These are phyloP conservation scores for Scleroderma citrinum DNA, from an alignment of 768 basidiomycete species.

Conservation along the genomic window DNA sequence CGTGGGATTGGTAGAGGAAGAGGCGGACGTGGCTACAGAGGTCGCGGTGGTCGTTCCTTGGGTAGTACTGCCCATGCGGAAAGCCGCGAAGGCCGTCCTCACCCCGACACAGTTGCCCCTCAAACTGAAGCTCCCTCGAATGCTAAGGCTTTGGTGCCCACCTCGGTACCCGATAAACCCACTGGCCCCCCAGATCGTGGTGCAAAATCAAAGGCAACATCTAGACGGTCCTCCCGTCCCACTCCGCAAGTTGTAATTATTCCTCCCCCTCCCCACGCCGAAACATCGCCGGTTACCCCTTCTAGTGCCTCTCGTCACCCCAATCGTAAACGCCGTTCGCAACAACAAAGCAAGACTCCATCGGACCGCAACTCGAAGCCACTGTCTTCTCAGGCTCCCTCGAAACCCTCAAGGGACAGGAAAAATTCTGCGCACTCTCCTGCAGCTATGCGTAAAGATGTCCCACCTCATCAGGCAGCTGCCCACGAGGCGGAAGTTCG, in stretches of 20 bases:
- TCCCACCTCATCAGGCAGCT: constrained; percentile 50
- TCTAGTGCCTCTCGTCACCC: constrained; percentile 37
- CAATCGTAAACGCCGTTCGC: constrained; percentile 46
- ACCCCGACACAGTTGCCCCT: constrained; percentile 11
- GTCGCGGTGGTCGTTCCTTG: constrained; percentile 21
- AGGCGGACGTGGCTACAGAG: constrained; percentile 30
- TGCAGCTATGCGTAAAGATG: constrained; percentile 41
- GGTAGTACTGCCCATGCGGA: constrained; percentile 15
- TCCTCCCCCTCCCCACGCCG: constrained; percentile 15
- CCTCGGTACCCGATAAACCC: constrained; percentile 17
- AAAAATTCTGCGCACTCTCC: constrained; percentile 10
- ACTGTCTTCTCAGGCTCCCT: constrained; percentile 14
- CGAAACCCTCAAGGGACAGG: constrained; percentile 32
- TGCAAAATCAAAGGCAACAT: constrained; percentile 15
- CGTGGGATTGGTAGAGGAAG: constrained; percentile 36
- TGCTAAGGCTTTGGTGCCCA: constrained; percentile 12
- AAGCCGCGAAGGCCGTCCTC: constrained; percentile 13
- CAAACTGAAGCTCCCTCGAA: constrained; percentile 8
- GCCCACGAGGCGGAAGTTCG: constrained; percentile 42
- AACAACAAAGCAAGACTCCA: constrained; percentile 29
- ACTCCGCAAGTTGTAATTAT: constrained; percentile 17
- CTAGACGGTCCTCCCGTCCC: constrained; percentile 17
- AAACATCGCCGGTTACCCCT: constrained; percentile 17
- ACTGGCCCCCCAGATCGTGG: constrained; percentile 16
- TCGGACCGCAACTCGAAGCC: constrained; percentile 11